Evolutionary conservation across 208 protist genomes (phyloP).

Genomic region (Sergeia podlipaevii): DNA sequence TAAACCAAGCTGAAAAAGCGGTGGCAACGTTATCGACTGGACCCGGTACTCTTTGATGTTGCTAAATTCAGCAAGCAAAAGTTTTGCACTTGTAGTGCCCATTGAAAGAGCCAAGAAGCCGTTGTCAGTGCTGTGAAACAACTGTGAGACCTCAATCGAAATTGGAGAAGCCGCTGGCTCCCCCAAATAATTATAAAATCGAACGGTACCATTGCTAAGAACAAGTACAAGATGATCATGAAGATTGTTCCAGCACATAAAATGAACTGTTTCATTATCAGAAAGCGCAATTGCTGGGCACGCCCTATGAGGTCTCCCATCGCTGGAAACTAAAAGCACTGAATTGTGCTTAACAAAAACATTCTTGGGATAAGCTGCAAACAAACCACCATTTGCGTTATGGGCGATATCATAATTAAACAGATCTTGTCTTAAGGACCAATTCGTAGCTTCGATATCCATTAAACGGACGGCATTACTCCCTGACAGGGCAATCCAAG

Average conservation of each 20-base stretch:
- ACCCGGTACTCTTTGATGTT: constrained; percentile 6
- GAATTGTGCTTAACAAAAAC: neutral
- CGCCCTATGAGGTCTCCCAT: constrained; percentile 12
- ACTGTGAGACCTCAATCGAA: constrained; percentile 22
- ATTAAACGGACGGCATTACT: constrained; percentile 51
- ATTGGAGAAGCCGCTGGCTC: constrained; percentile 20
- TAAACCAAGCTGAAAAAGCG: constrained; percentile 18
- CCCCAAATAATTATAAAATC: constrained; percentile 59
- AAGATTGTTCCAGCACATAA: constrained; percentile 60
- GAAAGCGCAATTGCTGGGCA: constrained; percentile 20
- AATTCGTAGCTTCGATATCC: constrained; percentile 34
- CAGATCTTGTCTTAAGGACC: constrained; percentile 17
- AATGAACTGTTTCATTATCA: constrained; percentile 45
- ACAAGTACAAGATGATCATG: constrained; percentile 70
- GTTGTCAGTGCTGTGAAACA: constrained; percentile 30
- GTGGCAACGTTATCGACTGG: constrained; percentile 17
- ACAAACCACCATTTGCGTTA: constrained; percentile 39
- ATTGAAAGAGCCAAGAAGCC: constrained; percentile 42
- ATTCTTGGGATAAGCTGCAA: constrained; percentile 37
- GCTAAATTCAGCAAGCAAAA: neutral
- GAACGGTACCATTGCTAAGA: constrained; percentile 32
- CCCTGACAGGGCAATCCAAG: constrained; percentile 58
- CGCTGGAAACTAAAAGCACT: constrained; percentile 5
- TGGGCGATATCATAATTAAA: constrained; percentile 32
- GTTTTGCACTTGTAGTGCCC: constrained; percentile 2